These are phyloP conservation scores for Neonectria magnoliae DNA, from an alignment of 2,329 filamentous ascomycete species.

Conservation along the genomic window DNA sequence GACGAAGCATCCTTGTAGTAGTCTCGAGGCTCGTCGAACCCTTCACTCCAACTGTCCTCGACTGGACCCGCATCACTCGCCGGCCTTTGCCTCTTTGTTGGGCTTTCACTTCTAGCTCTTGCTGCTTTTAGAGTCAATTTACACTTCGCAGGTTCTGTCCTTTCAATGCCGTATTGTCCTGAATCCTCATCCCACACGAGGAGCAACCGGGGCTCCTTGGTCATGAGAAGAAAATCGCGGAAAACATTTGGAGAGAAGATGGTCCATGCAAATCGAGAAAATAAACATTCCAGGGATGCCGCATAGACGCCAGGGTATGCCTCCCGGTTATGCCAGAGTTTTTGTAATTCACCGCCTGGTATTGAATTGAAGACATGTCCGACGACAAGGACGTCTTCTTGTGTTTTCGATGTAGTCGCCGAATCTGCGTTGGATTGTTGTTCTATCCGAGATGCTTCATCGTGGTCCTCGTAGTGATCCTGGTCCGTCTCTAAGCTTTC, in stretches of 20 bases:
- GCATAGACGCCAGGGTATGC: background rate
- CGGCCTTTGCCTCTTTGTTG: constrained; percentile 4
- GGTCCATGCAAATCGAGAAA: constrained; percentile 2
- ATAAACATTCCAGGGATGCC: background rate
- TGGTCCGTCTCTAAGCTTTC: too few species aligned
- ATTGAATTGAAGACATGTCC: constrained; percentile 2
- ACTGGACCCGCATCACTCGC: too few species aligned
- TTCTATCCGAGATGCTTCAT: background rate
- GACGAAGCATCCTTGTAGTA: too few species aligned
- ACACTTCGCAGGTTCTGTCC: background rate
- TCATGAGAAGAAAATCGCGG: background rate
- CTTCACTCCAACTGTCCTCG: too few species aligned
- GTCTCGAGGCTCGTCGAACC: too few species aligned
- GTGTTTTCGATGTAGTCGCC: background rate
- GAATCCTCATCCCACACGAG: background rate
- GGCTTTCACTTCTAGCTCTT: constrained; percentile 5
- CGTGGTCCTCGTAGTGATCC: background rate
- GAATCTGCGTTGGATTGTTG: background rate
- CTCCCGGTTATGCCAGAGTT: background rate
- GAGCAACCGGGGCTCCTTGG: background rate
- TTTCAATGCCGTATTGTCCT: background rate
- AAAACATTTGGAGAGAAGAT: background rate
- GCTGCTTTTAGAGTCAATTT: background rate
- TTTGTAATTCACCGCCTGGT: too few species aligned
- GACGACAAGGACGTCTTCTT: background rate